These are phyloP conservation scores for Effrenium voratum DNA, from an alignment of 73 alveolate species.

Conservation along the genomic window DNA sequence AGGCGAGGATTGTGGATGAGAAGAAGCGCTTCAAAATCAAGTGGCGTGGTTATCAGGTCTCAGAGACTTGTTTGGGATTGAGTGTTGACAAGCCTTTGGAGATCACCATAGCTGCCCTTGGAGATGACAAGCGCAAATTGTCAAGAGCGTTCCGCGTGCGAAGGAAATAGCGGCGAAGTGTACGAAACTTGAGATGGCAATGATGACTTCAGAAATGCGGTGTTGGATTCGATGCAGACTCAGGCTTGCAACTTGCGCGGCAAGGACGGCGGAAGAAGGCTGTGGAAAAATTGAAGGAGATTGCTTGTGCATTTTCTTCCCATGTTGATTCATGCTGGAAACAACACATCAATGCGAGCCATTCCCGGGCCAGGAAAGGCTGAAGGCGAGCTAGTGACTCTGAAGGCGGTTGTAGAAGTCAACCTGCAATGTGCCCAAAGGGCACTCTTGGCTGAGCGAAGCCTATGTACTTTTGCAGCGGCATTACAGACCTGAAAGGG, in stretches of 20 bases:
- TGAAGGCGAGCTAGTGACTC: constrained; percentile 29
- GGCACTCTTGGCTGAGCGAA: constrained; percentile 23
- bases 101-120: constrained; percentile 33
- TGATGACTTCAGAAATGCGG: constrained; percentile 23
- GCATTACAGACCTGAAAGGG: neutral
- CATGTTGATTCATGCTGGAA: constrained; percentile 18
- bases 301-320: constrained; percentile 26
- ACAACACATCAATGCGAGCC: constrained; percentile 31
- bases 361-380: constrained; percentile 24
- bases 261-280: constrained; percentile 37
- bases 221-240: constrained; percentile 29
- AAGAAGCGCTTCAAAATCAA: constrained; percentile 19
- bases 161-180: constrained; percentile 31
- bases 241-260: constrained; percentile 37
- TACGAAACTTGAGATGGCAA: too few species aligned
- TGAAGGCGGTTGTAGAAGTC: too few species aligned
- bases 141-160: constrained; percentile 28
- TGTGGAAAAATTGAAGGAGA: constrained; percentile 24
- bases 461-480: constrained; percentile 32
- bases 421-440: neutral
- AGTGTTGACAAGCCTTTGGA: constrained; percentile 29
- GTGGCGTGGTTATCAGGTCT: constrained; percentile 27
- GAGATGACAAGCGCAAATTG: constrained; percentile 25
- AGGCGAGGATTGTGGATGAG: constrained; percentile 27
- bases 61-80: constrained; percentile 29